phyloP scores from a whole-genome alignment of 2,329 filamentous ascomycete species.

The Fusarium solani-melongenae region DNA sequence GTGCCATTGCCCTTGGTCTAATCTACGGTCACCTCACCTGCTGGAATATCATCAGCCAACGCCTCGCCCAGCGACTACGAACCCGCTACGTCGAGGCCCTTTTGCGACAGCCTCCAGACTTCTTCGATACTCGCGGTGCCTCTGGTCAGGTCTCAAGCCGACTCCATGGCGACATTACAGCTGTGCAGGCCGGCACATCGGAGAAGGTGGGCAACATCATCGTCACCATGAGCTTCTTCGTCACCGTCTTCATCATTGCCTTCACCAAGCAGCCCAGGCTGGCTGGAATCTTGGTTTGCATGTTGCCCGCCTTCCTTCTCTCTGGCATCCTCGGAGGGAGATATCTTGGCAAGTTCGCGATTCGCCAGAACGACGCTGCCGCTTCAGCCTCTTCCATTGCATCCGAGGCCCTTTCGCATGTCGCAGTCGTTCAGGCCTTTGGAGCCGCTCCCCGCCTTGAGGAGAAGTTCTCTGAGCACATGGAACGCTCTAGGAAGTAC shows the following conservation, averaged over 20 bases:
- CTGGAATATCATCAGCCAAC: constrained; percentile 72
- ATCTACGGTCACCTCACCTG: constrained; percentile 73
- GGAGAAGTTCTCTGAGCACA: constrained; percentile 60
- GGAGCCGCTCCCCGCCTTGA: constrained; percentile 58
- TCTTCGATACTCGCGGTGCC: constrained; percentile 68
- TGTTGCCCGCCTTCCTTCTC: constrained; percentile 71
- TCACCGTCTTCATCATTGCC: constrained; percentile 73
- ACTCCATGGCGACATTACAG: constrained; percentile 73
- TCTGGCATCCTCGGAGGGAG: constrained; percentile 68
- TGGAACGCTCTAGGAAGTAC: constrained; percentile 57
- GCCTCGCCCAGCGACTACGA: constrained; percentile 70
- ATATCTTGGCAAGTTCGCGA: constrained; percentile 63
- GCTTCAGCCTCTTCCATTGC: constrained; percentile 69
- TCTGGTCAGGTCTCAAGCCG: constrained; percentile 72
- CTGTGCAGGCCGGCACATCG: constrained; percentile 74
- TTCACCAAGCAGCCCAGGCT: constrained; percentile 72
- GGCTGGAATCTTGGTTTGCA: constrained; percentile 70
- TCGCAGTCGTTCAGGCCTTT: constrained; percentile 71
- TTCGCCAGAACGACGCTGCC: constrained; percentile 55
- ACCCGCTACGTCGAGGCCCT: constrained; percentile 68
- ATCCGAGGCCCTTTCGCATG: constrained; percentile 68
- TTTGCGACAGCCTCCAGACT: constrained; percentile 70
- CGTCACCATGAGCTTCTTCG: constrained; percentile 71
- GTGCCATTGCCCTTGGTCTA: constrained; percentile 69
- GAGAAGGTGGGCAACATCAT: constrained; percentile 77